phyloP scores from a whole-genome alignment of 2,329 filamentous ascomycete species.

The Apiospora koreana region DNA sequence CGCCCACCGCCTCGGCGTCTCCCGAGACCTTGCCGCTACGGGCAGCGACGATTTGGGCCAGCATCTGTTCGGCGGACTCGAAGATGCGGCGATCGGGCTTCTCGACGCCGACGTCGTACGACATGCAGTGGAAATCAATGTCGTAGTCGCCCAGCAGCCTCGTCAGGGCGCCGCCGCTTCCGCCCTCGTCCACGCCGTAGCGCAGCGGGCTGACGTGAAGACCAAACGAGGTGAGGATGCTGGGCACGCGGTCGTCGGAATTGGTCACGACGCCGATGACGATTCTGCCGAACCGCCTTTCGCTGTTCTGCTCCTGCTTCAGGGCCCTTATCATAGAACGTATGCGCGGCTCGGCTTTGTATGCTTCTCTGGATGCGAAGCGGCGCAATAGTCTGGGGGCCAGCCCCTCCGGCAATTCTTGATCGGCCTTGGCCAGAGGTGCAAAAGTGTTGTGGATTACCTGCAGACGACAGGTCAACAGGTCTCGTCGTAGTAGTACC shows the following conservation, averaged over 20 bases:
- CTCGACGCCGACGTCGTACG: constrained; percentile 61
- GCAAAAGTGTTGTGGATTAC: constrained; percentile 56
- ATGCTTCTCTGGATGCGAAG: constrained; percentile 56
- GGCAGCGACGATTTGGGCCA: constrained; percentile 31
- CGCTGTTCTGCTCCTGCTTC: constrained; percentile 22
- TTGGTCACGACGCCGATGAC: constrained; percentile 63
- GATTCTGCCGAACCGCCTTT: constrained; percentile 35
- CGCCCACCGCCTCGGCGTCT: constrained; percentile 16
- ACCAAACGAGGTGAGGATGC: constrained; percentile 54
- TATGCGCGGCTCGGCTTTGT: constrained; percentile 49
- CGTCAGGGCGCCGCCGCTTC: too few relatives aligned
- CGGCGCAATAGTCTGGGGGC: constrained; percentile 49
- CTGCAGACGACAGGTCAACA: constrained; percentile 30
- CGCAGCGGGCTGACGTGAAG: constrained; percentile 45
- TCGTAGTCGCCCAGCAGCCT: too few relatives aligned
- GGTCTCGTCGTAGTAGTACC: too few relatives aligned
- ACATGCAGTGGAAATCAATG: constrained; percentile 61
- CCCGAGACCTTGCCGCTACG: constrained; percentile 17
- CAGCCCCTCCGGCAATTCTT: constrained; percentile 45
- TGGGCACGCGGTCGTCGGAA: constrained; percentile 60
- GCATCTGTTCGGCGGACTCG: constrained; percentile 49
- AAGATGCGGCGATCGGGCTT: constrained; percentile 63
- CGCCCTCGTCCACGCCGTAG: constrained; percentile 15
- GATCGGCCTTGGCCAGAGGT: constrained; percentile 34
- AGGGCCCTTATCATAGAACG: constrained; percentile 45